Evolutionary conservation across 1,139 yeast genomes (phyloP), one percentile per base, ranked within the genome.

Genomic region (Taphrina confusa): DNA sequence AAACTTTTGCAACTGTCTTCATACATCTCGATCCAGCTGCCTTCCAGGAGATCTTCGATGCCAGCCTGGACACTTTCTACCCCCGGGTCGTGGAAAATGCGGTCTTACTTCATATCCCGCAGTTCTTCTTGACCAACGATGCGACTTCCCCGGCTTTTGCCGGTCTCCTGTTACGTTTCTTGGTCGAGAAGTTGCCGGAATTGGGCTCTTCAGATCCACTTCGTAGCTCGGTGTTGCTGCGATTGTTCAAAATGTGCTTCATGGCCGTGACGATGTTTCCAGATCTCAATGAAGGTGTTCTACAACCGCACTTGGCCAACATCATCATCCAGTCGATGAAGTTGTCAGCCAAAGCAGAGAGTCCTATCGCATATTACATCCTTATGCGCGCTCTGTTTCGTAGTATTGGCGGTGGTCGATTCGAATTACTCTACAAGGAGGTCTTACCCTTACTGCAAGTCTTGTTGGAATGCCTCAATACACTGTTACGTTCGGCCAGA

Each of bases 241-340:
- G 97, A 60, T 75, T 94, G 46, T 92, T 90, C 80, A 92, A 91
- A 72, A 76, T 92, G 49, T 89, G 96, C 67, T 91, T 92, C 71
- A 89, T 92, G 96, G 91, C 97, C 1, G 97, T 94, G 2, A 92
- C 88, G 67, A 75, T 92, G 61, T 92, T 89, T 71, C 97, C 98
- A 0, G 77, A 85, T 3, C 82, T 86, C 3, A 94, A 92, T 70
- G 98, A 94, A 72, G 78, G 82, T 49, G 96, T 92, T 3, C 79
- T 94, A 12, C 76, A 89, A 52, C 97, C 97, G 0, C 96, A 92
- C 69, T 78, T 92, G 67, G 87, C 88, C 68, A 83, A 85, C 65
- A 76, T 94, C 68, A 90, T 94, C 45, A 76, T 92, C 65, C 85
- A 86, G 62, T 88, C 95, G 0, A 76, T 94, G 71, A 84, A 84